A percentile compares a stretch with the other conserved stretches of the same genome.
Evolutionary conservation across 208 protist genomes (phyloP).

Genomic region (Acanthamoeba castellanii): DNA sequence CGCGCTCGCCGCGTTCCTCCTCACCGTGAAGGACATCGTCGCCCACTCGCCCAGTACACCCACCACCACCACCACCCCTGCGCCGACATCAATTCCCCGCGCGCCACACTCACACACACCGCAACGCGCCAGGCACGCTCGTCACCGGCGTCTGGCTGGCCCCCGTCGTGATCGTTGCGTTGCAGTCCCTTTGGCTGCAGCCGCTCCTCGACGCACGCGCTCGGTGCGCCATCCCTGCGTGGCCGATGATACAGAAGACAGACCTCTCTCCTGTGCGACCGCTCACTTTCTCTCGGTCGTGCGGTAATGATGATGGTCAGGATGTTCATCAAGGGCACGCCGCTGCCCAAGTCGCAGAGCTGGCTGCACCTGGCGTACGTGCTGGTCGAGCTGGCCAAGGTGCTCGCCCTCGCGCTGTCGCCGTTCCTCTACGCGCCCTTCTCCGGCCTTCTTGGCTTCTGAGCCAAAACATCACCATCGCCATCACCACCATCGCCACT

Average conservation of each 20-base stretch:
- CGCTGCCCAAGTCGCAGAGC: background rate
- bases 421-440: conserved; percentile 3
- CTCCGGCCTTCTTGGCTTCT: background rate
- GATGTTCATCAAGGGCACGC: conserved; percentile 1
- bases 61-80: background rate
- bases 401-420: background rate
- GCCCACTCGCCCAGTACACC: background rate
- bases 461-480: background rate
- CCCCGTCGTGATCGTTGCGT: background rate
- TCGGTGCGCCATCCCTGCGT: background rate
- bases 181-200: conserved; percentile 22
- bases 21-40: background rate
- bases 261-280: no score
- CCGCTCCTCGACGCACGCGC: background rate
- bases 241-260: background rate
- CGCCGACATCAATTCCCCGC: background rate
- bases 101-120: no score
- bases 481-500: no score
- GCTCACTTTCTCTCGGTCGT: no score
- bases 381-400: conserved; percentile 5
- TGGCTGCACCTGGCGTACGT: conserved; percentile 4
- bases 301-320: no score
- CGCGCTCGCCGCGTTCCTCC: conserved; percentile 7
- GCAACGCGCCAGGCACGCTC: background rate
- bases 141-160: background rate